Evolutionary conservation across 495 filamentous ascomycete genomes (phyloP).

Genomic region (Penicillium alfredii): DNA sequence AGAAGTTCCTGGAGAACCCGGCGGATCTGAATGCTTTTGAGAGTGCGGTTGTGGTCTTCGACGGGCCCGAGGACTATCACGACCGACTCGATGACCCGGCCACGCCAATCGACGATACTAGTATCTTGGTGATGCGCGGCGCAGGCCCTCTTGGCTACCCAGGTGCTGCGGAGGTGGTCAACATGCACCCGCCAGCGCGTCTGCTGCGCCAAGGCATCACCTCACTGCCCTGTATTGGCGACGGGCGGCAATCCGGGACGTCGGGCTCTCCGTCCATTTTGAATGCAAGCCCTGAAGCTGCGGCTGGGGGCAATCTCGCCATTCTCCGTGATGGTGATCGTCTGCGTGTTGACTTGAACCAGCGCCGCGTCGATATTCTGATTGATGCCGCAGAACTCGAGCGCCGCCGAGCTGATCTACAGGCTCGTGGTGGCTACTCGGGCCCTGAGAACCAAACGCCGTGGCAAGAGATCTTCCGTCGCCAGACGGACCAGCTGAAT

Average conservation of each 20-base stretch:
- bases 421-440: constrained; percentile 29
- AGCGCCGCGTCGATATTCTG: constrained; percentile 48
- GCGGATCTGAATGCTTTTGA: constrained; percentile 49
- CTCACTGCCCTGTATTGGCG: constrained; percentile 50
- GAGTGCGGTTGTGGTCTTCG: constrained; percentile 45
- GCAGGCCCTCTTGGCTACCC: constrained; percentile 49
- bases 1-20: constrained; percentile 44
- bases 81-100: constrained; percentile 40
- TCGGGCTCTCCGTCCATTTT: constrained; percentile 51
- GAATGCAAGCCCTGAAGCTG: constrained; percentile 54
- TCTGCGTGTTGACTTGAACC: constrained; percentile 50
- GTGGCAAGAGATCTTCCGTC: constrained; percentile 48
- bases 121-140: constrained; percentile 50
- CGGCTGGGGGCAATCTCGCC: constrained; percentile 53
- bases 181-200: constrained; percentile 48
- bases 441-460: constrained; percentile 39
- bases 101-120: constrained; percentile 41
- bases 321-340: constrained; percentile 49
- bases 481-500: constrained; percentile 44
- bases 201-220: constrained; percentile 43
- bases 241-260: constrained; percentile 51
- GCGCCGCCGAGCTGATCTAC: constrained; percentile 49
- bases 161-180: constrained; percentile 51
- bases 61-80: constrained; percentile 50
- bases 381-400: constrained; percentile 57